phyloP scores from a whole-genome alignment of 2,329 filamentous ascomycete species.

The Cryphonectria nitschkei region DNA sequence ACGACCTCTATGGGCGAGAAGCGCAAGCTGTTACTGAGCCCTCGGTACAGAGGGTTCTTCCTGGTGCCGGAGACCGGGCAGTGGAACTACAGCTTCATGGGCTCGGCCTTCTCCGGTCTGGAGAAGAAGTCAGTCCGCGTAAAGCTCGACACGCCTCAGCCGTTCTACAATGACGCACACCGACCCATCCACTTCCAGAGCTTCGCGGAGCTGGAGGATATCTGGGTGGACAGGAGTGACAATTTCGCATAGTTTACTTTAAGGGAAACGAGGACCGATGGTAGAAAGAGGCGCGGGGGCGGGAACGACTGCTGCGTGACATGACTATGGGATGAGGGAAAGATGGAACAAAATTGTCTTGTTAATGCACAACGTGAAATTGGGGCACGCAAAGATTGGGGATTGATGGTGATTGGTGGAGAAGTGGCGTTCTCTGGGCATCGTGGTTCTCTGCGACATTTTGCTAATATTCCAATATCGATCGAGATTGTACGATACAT shows the following conservation, averaged over 20 bases:
- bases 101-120: constrained; percentile 80
- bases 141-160: constrained; percentile 86
- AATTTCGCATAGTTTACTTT: constrained; percentile 74
- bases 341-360: neutral
- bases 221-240: constrained; percentile 91
- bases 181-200: constrained; percentile 94
- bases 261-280: neutral
- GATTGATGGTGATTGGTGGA: constrained; percentile 8
- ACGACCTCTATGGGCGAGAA: constrained; percentile 91
- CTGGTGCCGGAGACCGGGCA: constrained; percentile 85
- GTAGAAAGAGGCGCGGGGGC: neutral
- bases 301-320: neutral
- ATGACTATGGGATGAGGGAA: neutral
- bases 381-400: neutral
- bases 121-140: constrained; percentile 92
- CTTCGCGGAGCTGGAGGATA: constrained; percentile 95
- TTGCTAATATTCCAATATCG: constrained; percentile 6
- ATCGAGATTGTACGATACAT: constrained; percentile 20
- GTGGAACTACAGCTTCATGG: constrained; percentile 99
- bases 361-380: constrained; percentile 2
- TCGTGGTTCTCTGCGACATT: constrained; percentile 13
- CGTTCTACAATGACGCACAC: constrained; percentile 92
- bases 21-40: constrained; percentile 88
- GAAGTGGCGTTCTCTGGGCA: constrained; percentile 25
- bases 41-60: constrained; percentile 95